Evolutionary conservation across 257 asterid genomes (phyloP), one percentile per base, ranked within the genome.

Genomic region (Ilex aquifolium): DNA sequence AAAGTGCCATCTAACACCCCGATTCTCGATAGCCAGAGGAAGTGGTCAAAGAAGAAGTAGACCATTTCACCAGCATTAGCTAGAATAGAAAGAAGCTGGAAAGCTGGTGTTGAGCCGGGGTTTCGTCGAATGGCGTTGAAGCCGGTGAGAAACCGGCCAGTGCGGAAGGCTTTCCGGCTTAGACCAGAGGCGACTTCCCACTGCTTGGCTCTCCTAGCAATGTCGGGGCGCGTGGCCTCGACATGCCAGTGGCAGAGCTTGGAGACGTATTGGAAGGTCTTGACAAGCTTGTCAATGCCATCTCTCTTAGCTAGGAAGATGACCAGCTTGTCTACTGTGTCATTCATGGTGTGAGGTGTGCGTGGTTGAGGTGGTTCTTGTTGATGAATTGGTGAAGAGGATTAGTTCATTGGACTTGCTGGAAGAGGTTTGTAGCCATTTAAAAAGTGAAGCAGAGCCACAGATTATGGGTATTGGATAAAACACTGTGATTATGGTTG

Each of bases 181-280:
- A 92, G 90, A 15, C 97, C 94, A 9, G 99, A 69, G 16, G 99
- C 93, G 2, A 83, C 88, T 65, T 92, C 99, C 90, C 96, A 89
- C 52, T 82, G 74, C 85, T 89, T 92, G 74, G 95, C 96, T 64
- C 87, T 62, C 13, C 31, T 36, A 6, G 97, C 97, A 2, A 65
- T 40, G 6, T 74, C 88, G 1, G 97, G 93, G 32, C 65, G 80
- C 0, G 80, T 69, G 2, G 59, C 39, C 42, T 85, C 85, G 3
- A 63, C 74, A 42, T 80, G 95, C 91, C 92, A 89, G 63, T 92
- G 95, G 63, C 68, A 82, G 8, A 92, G 74, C 60, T 92, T 92
- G 46, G 95, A 89, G 21, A 87, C 95, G 50, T 92, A 92, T 67
- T 92, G 99, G 62, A 89, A 89, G 2, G 97, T 89, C 61, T 89